Evolutionary conservation across 768 basidiomycete genomes (phyloP).

Genomic region (Suillus clintonianus): DNA sequence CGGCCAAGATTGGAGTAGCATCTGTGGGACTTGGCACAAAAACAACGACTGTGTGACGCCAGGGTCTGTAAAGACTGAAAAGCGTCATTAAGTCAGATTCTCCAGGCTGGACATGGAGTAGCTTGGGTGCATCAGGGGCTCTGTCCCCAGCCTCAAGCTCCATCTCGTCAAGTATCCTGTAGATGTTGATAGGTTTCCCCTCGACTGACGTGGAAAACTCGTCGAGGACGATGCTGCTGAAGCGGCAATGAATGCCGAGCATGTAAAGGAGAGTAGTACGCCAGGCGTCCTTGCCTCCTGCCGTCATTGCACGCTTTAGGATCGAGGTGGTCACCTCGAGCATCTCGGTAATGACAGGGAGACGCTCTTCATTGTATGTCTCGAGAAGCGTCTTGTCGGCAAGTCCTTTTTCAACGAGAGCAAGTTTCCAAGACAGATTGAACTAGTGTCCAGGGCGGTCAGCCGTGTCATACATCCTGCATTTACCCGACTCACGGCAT

Average conservation of each 20-base stretch:
- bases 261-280: constrained; percentile 32
- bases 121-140: constrained; percentile 9
- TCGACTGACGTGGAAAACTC: not conserved
- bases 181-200: constrained; percentile 5
- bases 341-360: constrained; percentile 29
- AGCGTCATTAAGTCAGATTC: constrained; percentile 15
- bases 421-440: constrained; percentile 28
- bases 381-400: constrained; percentile 21
- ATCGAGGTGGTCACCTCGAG: constrained; percentile 23
- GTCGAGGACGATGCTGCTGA: constrained; percentile 13
- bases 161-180: constrained; percentile 13
- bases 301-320: not conserved
- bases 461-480: constrained; percentile 1
- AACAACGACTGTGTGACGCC: constrained; percentile 31
- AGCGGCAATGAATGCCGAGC: constrained; percentile 26
- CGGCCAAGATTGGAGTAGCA: not conserved
- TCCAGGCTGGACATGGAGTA: not conserved
- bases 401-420: constrained; percentile 23
- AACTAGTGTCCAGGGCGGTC: constrained; percentile 7
- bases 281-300: not conserved
- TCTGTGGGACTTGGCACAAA: constrained; percentile 20
- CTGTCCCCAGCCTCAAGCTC: constrained; percentile 7
- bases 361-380: constrained; percentile 28
- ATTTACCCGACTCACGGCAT: constrained; percentile 21
- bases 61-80: constrained; percentile 27